Percentiles rank a stretch among this genome's conserved stretches.
Evolutionary conservation across 805 yeast genomes (phyloP).

Genomic region (Saturnispora serradocipensis): DNA sequence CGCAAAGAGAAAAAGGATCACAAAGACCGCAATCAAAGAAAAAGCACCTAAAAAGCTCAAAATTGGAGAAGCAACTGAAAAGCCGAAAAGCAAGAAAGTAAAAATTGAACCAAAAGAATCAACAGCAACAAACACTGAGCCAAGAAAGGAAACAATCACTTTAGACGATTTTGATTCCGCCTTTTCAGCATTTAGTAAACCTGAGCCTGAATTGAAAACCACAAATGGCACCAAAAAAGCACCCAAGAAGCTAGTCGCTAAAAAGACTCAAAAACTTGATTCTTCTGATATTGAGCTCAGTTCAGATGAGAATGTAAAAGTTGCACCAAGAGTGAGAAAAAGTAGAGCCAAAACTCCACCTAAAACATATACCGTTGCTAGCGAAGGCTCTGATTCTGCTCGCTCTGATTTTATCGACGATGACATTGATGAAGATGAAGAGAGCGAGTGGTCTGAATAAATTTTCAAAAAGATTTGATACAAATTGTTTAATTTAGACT

Average conservation of each 20-base stretch:
- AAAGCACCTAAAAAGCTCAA: constrained; percentile 31
- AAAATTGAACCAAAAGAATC: constrained; percentile 8
- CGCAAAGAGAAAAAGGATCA: constrained; percentile 19
- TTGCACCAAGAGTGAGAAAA: constrained; percentile 8
- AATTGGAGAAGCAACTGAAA: constrained; percentile 14
- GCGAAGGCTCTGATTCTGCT: constrained; percentile 15
- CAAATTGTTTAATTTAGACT: background rate
- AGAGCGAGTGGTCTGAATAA: constrained; percentile 6
- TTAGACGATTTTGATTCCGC: constrained; percentile 11
- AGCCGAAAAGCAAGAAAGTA: constrained; percentile 8
- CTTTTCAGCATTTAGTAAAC: constrained; percentile 4
- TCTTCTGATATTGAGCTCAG: constrained; percentile 9
- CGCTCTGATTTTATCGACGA: constrained; percentile 6
- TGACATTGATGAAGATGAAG: constrained; percentile 14
- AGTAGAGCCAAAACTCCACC: constrained; percentile 7
- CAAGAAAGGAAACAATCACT: constrained; percentile 2
- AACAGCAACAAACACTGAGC: constrained; percentile 13
- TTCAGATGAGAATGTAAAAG: constrained; percentile 6
- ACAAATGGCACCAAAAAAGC: background rate
- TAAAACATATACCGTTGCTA: constrained; percentile 14
- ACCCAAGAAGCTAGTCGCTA: background rate
- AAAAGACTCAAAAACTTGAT: constrained; percentile 3
- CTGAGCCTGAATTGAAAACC: background rate
- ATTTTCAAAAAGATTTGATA: background rate
- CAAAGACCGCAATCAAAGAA: constrained; percentile 33